A percentile compares a stretch with the other conserved stretches of the same genome.
phyloP scores from a whole-genome alignment of 1,284 basidiomycete genomes.

The Leccinum holopus region DNA sequence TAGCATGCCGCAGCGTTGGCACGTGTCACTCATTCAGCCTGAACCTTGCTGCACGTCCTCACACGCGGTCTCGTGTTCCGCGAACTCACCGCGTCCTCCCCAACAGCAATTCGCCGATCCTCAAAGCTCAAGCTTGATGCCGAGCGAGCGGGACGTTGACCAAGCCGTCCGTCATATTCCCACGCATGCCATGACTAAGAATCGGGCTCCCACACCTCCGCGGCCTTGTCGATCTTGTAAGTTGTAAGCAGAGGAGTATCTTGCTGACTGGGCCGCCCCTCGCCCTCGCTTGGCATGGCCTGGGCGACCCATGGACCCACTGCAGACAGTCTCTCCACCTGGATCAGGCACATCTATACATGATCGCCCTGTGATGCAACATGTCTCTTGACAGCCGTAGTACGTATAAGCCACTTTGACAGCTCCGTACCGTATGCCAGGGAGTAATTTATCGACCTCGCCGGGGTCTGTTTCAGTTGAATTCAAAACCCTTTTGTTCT shows the following conservation, averaged over 20 bases:
- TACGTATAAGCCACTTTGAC: not conserved
- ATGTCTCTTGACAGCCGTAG: not conserved
- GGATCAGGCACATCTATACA: not conserved
- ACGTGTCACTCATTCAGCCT: slow-evolving; percentile 3
- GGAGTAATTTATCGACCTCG: not conserved
- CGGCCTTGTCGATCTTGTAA: slow-evolving; percentile 9
- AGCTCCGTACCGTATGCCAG: not conserved
- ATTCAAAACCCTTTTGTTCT: not conserved
- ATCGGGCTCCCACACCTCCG: slow-evolving; percentile 9
- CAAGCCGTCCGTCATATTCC: not conserved
- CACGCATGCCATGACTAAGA: slow-evolving; percentile 3
- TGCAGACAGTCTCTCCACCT: not conserved
- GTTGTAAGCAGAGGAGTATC: too few species aligned
- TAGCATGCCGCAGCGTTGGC: not conserved
- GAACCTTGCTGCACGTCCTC: not conserved
- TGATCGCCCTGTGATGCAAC: not conserved
- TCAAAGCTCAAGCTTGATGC: not conserved
- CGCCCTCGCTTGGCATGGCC: not conserved
- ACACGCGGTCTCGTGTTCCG: slow-evolving; percentile 6
- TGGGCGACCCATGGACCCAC: not conserved
- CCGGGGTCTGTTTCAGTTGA: not conserved
- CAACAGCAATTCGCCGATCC: not conserved
- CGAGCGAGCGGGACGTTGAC: not conserved
- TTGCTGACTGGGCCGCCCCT: too few species aligned
- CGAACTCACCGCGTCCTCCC: slow-evolving; percentile 13